phyloP scores from a whole-genome alignment of 495 filamentous ascomycete genomes.

The Penicillium egyptiacum region DNA sequence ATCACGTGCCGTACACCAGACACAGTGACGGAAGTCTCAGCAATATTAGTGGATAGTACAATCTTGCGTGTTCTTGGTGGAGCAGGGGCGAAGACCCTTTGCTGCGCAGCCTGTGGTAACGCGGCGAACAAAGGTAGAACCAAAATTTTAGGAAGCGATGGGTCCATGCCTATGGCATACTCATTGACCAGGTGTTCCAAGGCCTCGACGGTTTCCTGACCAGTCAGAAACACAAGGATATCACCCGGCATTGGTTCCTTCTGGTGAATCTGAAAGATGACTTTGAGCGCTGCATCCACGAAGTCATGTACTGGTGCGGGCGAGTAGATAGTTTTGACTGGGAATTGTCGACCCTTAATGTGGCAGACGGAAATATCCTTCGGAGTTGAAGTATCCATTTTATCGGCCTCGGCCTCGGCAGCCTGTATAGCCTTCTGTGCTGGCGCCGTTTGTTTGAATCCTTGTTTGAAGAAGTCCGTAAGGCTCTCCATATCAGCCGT shows the following conservation, averaged over 20 bases:
- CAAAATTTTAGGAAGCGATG: conserved; percentile 70
- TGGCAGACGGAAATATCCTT: conserved; percentile 57
- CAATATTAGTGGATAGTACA: conserved; percentile 93
- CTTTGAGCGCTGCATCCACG: conserved; percentile 75
- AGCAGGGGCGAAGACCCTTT: conserved; percentile 77
- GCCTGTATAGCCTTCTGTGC: conserved; percentile 17
- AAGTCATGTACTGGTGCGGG: conserved; percentile 78
- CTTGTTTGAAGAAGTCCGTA: conserved; percentile 67
- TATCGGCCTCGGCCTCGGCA: conserved; percentile 7
- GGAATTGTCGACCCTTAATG: conserved; percentile 86
- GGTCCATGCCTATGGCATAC: conserved; percentile 66
- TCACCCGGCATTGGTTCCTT: conserved; percentile 89
- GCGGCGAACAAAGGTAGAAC: conserved; percentile 74
- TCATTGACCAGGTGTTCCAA: conserved; percentile 80
- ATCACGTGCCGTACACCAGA: conserved; percentile 89
- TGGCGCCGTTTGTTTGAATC: conserved; percentile 22
- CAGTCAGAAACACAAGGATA: conserved; percentile 89
- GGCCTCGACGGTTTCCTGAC: conserved; percentile 87
- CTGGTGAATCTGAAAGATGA: conserved; percentile 85
- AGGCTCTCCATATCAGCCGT: conserved; percentile 85
- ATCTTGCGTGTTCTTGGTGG: conserved; percentile 79
- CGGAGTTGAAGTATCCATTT: conserved; percentile 5
- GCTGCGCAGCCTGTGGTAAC: conserved; percentile 74
- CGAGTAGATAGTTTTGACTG: conserved; percentile 77
- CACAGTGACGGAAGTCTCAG: conserved; percentile 96